A percentile compares a stretch with the other conserved stretches of the same genome.
phyloP scores from a whole-genome alignment of 2,329 filamentous ascomycete species.

The Coleophoma crateriformis region DNA sequence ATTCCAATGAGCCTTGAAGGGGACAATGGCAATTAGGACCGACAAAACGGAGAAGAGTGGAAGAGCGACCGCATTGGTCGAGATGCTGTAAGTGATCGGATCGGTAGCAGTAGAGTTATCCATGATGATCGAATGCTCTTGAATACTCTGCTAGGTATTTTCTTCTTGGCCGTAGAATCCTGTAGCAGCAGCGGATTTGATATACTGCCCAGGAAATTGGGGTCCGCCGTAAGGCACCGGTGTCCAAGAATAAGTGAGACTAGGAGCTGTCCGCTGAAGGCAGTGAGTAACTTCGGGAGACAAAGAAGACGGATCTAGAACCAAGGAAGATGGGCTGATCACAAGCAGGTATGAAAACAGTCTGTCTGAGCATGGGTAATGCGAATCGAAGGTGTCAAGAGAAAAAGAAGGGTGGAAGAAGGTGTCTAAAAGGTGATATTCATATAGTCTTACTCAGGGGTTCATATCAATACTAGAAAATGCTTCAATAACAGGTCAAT shows the following conservation, averaged over 20 bases:
- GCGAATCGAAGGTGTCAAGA: background rate
- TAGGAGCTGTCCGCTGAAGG: background rate
- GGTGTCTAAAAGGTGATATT: background rate
- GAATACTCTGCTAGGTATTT: background rate
- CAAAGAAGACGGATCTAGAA: background rate
- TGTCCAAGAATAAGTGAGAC: background rate
- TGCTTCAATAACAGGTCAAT: no score
- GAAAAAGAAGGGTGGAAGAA: background rate
- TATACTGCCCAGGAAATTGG: background rate
- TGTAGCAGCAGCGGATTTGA: background rate
- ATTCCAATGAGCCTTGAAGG: slow-evolving; percentile 53
- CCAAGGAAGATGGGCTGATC: background rate
- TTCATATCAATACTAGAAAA: no score
- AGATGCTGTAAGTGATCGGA: background rate
- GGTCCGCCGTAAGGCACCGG: background rate
- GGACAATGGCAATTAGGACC: slow-evolving; percentile 47
- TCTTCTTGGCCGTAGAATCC: background rate
- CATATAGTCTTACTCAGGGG: background rate
- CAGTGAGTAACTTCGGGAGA: background rate
- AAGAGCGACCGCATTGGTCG: slow-evolving; percentile 31
- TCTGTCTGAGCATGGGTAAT: background rate
- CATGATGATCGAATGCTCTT: background rate
- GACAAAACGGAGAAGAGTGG: slow-evolving; percentile 43
- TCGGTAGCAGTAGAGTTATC: background rate
- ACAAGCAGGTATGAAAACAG: background rate